These are phyloP conservation scores for Solanum ahanhuiri DNA, from an alignment of 257 asterid genomes.

Conservation along the genomic window DNA sequence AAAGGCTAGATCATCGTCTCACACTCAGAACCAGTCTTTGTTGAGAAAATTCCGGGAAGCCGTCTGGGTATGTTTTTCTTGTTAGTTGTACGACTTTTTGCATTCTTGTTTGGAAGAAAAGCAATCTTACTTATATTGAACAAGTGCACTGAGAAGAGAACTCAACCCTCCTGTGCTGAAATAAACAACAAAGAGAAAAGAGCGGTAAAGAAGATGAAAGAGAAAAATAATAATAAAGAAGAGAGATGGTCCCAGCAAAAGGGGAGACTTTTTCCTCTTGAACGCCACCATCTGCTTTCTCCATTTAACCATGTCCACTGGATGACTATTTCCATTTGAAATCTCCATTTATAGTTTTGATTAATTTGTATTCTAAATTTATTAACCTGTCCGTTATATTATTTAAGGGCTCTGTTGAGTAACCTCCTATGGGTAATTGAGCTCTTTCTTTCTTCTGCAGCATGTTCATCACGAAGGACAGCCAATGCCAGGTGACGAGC, in stretches of 20 bases:
- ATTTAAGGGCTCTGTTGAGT: background rate
- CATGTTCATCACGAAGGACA: slow-evolving; percentile 89
- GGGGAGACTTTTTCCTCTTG: background rate
- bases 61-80: slow-evolving; percentile 57
- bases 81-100: background rate
- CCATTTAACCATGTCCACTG: background rate
- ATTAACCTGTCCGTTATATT: background rate
- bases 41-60: slow-evolving; percentile 82
- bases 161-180: background rate
- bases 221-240: background rate
- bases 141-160: background rate
- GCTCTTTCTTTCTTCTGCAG: slow-evolving; percentile 29
- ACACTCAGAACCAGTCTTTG: slow-evolving; percentile 33
- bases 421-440: background rate
- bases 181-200: background rate
- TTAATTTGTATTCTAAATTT: background rate
- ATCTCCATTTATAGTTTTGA: background rate
- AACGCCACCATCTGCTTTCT: no score
- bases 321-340: background rate
- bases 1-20: slow-evolving; percentile 34
- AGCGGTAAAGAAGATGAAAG: background rate
- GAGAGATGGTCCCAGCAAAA: background rate
- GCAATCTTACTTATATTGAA: background rate
- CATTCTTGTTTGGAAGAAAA: background rate
- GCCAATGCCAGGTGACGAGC: slow-evolving; percentile 98